Conservation (phyloP, 2,329 filamentous ascomycete species). For the Aspergillus sp. region DNA sequence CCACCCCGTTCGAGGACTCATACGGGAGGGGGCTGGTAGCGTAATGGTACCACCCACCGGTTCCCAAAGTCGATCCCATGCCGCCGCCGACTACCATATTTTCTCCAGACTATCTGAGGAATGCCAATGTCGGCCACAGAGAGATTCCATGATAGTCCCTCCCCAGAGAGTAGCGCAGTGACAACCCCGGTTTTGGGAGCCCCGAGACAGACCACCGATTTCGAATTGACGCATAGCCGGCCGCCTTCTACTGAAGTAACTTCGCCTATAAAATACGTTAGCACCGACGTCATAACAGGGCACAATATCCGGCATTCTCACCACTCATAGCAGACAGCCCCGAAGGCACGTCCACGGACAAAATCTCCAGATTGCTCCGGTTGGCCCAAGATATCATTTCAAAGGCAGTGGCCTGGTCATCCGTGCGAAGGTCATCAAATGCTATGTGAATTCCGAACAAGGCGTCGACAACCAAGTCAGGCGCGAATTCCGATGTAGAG, state of each 20-base stretch:
- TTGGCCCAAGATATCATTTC: constrained; percentile 95
- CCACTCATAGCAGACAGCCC: constrained; percentile 81
- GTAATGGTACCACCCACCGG: constrained; percentile 78
- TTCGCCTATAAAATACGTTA: constrained; percentile 46
- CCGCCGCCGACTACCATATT: constrained; percentile 76
- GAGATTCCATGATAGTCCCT: constrained; percentile 67
- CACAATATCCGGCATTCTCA: constrained; percentile 57
- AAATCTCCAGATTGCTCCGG: constrained; percentile 75
- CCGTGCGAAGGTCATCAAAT: constrained; percentile 82
- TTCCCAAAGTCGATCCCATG: constrained; percentile 86
- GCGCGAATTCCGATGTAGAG: constrained; percentile 60
- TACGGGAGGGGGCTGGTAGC: constrained; percentile 39
- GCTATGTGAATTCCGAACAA: constrained; percentile 82
- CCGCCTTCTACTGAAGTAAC: constrained; percentile 68
- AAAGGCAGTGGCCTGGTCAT: constrained; percentile 80
- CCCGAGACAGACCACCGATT: constrained; percentile 81
- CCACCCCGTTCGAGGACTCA: constrained; percentile 16
- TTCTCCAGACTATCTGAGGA: constrained; percentile 78
- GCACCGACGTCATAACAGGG: not conserved
- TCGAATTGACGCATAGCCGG: constrained; percentile 76
- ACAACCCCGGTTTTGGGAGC: constrained; percentile 84
- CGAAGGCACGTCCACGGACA: constrained; percentile 89
- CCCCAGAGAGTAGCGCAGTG: constrained; percentile 68
- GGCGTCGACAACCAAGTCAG: constrained; percentile 85
- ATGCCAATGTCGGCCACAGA: constrained; percentile 87